Base-by-base conservation (phyloP, 768 basidiomycete species). In the Mrakia hoshinonis region DNA sequence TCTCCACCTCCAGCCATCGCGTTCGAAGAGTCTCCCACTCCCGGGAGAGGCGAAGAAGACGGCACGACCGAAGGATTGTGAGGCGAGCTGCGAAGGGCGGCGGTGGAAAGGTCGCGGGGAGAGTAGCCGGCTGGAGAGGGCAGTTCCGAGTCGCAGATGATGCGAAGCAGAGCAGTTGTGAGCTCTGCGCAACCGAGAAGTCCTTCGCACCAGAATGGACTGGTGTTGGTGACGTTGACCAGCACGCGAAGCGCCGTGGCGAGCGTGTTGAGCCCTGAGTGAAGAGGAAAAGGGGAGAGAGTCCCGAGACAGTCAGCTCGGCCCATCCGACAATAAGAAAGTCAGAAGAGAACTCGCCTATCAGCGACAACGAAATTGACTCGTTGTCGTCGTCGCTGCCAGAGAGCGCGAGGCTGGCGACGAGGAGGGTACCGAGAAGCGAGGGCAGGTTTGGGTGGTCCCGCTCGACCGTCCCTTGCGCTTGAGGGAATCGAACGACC, bases 81-180 rank as follows among this genome's bases (percentile, higher is more conserved):
- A 1, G 43, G 39, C 15, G 34, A 49, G 31, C 43, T 55, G 13
- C 43, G 39, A 11, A 26, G 36, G 26, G 43, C 31, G 22, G 47
- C 9, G 47, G 49, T 2, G 34, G 36, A 11, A 24, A 64, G 39
- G 26, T 22, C 38, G 15, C 46, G 62, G 46, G 62, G 62, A 4
- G 64, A 47, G 31, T 66, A 15, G 31, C 22, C n/a, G 13, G 64
- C 24, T 2, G 46, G 7, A 15, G 29, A 60, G 55, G 29, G 43
- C 26, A 66, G 20, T 34, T 26, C 36, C 24, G 69, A 63, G 15
- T 39, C 29, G 31, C 49, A 20, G 51, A 70, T 64, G 36, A 70
- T 36, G 7, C 69, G 60, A 20, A 62, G 47, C 22, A 70, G 61
- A 1, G 69, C 63, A n/a, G 69, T 63, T 38, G 63, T 39, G 51